A percentile compares a stretch with the other conserved stretches of the same genome.
Conservation (phyloP, 2,329 filamentous ascomycete genomes). For the Monilinia vaccinii-corymbosi region DNA sequence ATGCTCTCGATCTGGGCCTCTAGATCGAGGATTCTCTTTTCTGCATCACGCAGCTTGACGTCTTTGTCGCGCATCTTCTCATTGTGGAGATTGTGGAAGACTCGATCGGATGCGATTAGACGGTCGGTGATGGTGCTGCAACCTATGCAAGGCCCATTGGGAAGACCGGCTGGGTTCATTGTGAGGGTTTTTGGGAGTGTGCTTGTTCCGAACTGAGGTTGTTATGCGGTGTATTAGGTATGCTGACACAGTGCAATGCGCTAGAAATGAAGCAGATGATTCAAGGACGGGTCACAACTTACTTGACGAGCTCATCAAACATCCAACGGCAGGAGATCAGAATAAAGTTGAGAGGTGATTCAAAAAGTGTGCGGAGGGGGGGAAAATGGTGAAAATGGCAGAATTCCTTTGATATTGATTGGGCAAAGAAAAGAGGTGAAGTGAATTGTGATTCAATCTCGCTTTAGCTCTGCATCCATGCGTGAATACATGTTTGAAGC, state of each 20-base stretch:
- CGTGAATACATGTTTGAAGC: background rate
- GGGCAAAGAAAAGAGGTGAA: background rate
- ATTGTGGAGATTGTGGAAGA: background rate
- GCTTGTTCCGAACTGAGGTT: background rate
- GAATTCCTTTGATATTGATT: background rate
- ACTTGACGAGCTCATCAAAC: background rate
- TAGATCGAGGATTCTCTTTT: background rate
- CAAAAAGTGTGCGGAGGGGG: background rate
- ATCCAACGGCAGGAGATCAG: background rate
- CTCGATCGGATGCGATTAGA: background rate
- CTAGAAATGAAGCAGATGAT: background rate
- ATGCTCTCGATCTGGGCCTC: background rate
- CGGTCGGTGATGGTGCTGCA: background rate
- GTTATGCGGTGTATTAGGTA: background rate
- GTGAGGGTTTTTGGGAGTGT: background rate
- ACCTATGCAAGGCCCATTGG: background rate
- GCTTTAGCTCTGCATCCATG: background rate
- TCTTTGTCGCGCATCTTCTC: slow-evolving; percentile 2
- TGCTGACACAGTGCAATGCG: background rate
- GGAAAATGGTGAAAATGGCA: background rate
- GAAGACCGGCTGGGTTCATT: background rate
- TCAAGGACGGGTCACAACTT: background rate
- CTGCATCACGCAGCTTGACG: background rate
- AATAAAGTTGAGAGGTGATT: background rate
- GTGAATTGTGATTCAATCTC: background rate